Conservation (phyloP, 108 stramenopile genomes). For the Seminavis robusta region DNA sequence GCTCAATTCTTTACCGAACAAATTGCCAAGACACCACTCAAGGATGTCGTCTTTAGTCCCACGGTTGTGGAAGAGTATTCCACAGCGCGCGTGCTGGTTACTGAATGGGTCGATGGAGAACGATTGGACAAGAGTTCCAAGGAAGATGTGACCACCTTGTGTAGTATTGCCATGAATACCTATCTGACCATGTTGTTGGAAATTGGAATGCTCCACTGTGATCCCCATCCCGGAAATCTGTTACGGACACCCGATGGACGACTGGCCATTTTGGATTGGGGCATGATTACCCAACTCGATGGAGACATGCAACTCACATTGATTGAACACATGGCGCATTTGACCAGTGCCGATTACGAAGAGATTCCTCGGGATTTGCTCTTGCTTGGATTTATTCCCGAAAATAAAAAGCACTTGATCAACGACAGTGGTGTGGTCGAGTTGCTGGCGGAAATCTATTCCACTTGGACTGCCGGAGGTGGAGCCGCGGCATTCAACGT, state of each 20-base stretch:
- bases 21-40: conserved; percentile 62
- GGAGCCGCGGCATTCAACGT: conserved; percentile 91
- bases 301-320: conserved; percentile 78
- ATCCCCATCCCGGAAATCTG: conserved; percentile 44
- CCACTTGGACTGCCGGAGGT: conserved; percentile 83
- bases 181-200: conserved; percentile 87
- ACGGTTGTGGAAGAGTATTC: conserved; percentile 64
- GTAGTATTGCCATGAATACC: conserved; percentile 88
- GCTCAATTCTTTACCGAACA: conserved; percentile 64
- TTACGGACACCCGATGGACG: conserved; percentile 87
- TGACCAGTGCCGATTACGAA: conserved; percentile 89
- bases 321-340: conserved; percentile 95
- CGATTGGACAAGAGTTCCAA: conserved; percentile 73
- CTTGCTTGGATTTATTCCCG: conserved; percentile 86
- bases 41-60: conserved; percentile 81
- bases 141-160: conserved; percentile 74
- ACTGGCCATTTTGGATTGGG: conserved; percentile 94
- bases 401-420: conserved; percentile 69
- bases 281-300: conserved; percentile 89
- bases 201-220: conserved; percentile 63
- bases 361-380: conserved; percentile 88
- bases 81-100: conserved; percentile 78
- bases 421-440: conserved; percentile 86
- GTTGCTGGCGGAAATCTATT: conserved; percentile 85
- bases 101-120: conserved; percentile 94